phyloP scores from a whole-genome alignment of 768 basidiomycete species.

The Kwoniella bestiolae region DNA sequence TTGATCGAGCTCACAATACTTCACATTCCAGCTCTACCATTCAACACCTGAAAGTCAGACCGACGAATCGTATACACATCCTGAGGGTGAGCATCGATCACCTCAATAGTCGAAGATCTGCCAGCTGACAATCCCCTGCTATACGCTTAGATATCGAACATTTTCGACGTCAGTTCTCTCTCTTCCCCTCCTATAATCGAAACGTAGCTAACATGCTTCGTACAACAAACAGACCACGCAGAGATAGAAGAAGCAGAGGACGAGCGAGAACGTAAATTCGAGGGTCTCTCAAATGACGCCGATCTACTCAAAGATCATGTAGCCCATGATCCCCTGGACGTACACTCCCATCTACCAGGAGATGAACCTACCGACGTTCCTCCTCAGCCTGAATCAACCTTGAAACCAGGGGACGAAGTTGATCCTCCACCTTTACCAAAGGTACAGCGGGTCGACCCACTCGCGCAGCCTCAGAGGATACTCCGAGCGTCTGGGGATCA shows the following conservation, averaged over 20 bases:
- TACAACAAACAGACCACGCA: slow-evolving; percentile 66
- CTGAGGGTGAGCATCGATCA: slow-evolving; percentile 67
- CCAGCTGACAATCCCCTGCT: slow-evolving; percentile 2
- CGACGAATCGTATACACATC: slow-evolving; percentile 89
- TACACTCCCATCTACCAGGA: slow-evolving; percentile 50
- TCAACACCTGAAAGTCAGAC: slow-evolving; percentile 97
- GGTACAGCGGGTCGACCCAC: slow-evolving; percentile 24
- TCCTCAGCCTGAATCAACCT: slow-evolving; percentile 5
- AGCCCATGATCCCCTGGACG: slow-evolving; percentile 57
- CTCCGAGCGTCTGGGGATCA: slow-evolving; percentile 6
- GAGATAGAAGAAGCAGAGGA: slow-evolving; percentile 81
- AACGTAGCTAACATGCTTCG: background rate
- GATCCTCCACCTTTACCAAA: slow-evolving; percentile 22
- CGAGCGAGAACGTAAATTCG: slow-evolving; percentile 78
- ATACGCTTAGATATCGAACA: slow-evolving; percentile 66
- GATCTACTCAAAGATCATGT: slow-evolving; percentile 67
- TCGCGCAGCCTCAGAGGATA: slow-evolving; percentile 41
- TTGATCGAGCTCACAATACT: slow-evolving; percentile 12
- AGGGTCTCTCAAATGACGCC: slow-evolving; percentile 67
- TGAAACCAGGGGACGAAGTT: slow-evolving; percentile 39
- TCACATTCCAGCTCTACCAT: slow-evolving; percentile 71
- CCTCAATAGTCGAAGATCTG: background rate
- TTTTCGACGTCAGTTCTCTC: slow-evolving; percentile 64
- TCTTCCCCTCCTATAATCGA: background rate
- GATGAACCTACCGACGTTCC: slow-evolving; percentile 36